Evolutionary conservation across 352 stramenopile genomes (phyloP), one percentile per base, ranked within the genome.

Genomic region (Pythium rishiriense): DNA sequence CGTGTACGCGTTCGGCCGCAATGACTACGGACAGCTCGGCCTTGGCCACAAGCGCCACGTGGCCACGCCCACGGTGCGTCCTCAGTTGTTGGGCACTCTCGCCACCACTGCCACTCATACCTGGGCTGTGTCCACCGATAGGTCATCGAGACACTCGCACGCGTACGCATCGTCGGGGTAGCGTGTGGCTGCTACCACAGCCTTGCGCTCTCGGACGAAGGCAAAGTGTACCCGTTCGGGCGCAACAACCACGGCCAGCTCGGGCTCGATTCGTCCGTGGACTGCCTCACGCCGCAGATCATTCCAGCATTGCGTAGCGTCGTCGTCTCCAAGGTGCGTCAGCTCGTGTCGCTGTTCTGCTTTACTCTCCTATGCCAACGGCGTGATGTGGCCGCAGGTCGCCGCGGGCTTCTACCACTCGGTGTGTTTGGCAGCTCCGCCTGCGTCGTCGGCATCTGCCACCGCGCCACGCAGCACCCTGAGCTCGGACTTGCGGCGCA

Each of bases 171-270:
- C 50, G 68, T 81, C n/a, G 78, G 91, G 33, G 79, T 93, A 21
- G 78, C 87, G 26, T 96, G 87, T 28, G 88, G 88, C 21, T 94
- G 85, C 67, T 96, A 95, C 51, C 88, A 96, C 72, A 96, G 84
- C 24, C 75, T 96, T 12, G 62, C 78, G 3, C 79, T 96, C 29
- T 91, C 83, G 17, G 83, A 92, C n/a, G 79, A 93, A 31, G 88
- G 87, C 10, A 90, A 89, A 64, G 87, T 96, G 41, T 95, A 93
- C 57, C 93, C 96, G 21, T 98, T 97, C 70, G 93, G 93, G 24
- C 76, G 93, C 31, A 98, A 98, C 68, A 97, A 98, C 58, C 93
- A 98, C 69, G 93, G 93, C 1, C 93, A 98, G 43, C 78, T 98
- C 35, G 93, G 91, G 1, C 70, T 92, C 14, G 81, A 91, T 48